phyloP scores from a whole-genome alignment of 2,329 filamentous ascomycete species.

The Acephala macrosclerotiorum region DNA sequence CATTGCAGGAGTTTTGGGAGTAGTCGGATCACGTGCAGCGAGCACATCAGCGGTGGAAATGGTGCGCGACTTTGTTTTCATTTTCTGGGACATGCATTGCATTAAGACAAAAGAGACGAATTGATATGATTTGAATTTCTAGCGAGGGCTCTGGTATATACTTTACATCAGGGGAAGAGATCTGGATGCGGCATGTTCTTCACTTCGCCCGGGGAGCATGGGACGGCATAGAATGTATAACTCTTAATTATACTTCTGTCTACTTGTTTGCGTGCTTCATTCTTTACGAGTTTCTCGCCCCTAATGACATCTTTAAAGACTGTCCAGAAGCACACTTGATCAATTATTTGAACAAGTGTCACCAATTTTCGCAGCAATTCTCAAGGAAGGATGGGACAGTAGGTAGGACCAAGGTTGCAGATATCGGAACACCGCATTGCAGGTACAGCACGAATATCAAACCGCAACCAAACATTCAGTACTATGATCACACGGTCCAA shows the following conservation, averaged over 20 bases:
- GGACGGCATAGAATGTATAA: neutral
- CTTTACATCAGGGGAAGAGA: neutral
- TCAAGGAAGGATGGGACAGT: no score
- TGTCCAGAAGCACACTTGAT: no score
- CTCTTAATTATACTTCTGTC: neutral
- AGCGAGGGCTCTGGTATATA: neutral
- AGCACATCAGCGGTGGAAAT: no score
- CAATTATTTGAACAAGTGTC: no score
- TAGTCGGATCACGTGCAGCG: neutral
- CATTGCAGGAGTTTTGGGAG: constrained; percentile 1
- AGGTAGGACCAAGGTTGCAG: no score
- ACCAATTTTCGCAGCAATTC: no score
- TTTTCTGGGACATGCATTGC: neutral
- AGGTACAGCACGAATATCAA: no score
- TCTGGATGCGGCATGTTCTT: neutral
- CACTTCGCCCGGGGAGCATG: neutral
- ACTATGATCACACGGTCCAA: no score
- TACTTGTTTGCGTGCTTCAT: neutral
- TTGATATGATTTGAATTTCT: neutral
- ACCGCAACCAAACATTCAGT: no score
- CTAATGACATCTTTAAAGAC: no score
- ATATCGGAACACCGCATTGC: no score
- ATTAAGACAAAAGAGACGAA: neutral
- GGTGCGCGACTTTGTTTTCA: neutral
- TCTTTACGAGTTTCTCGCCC: no score